phyloP scores from a whole-genome alignment of 345 rosid genomes.

The Conringia planisiliqua region DNA sequence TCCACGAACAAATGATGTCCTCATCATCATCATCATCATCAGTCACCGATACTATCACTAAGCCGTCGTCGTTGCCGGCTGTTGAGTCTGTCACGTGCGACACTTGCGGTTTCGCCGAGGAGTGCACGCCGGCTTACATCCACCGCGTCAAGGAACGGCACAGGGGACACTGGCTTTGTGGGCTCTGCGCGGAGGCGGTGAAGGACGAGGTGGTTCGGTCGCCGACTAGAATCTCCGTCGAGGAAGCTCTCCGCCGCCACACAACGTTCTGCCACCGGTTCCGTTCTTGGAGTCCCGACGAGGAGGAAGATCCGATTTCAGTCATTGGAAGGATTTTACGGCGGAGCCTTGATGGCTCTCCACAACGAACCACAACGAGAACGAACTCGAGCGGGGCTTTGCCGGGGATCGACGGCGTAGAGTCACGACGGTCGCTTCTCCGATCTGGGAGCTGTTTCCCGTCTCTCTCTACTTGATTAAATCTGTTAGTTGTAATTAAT shows the following conservation, averaged over 20 bases:
- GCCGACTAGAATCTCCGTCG: conserved; percentile 33
- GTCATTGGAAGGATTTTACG: conserved; percentile 56
- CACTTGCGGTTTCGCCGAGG: conserved; percentile 73
- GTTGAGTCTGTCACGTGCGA: conserved; percentile 55
- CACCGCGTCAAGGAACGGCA: conserved; percentile 45
- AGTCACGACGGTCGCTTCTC: conserved; percentile 37
- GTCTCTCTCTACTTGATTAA: conserved; percentile 44
- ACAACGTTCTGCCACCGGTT: conserved; percentile 54
- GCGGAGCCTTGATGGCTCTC: conserved; percentile 51
- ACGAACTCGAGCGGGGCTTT: conserved; percentile 38
- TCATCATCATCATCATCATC: conserved; percentile 26
- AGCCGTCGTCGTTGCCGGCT: conserved; percentile 4
- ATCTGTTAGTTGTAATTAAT: conserved; percentile 16
- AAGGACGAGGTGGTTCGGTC: conserved; percentile 53
- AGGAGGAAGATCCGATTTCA: conserved; percentile 65
- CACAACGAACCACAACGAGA: conserved; percentile 34
- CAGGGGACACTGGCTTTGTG: conserved; percentile 73
- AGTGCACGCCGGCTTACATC: conserved; percentile 63
- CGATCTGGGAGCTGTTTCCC: conserved; percentile 68
- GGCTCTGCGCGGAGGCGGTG: conserved; percentile 70
- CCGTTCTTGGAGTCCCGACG: conserved; percentile 26
- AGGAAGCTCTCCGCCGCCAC: conserved; percentile 64
- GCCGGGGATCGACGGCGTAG: conserved; percentile 38
- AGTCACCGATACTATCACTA: conserved; percentile 15
- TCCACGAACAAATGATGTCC: conserved; percentile 13